These are phyloP conservation scores for Corymbia citriodora DNA, from an alignment of 441 rosid genomes.

Conservation along the genomic window DNA sequence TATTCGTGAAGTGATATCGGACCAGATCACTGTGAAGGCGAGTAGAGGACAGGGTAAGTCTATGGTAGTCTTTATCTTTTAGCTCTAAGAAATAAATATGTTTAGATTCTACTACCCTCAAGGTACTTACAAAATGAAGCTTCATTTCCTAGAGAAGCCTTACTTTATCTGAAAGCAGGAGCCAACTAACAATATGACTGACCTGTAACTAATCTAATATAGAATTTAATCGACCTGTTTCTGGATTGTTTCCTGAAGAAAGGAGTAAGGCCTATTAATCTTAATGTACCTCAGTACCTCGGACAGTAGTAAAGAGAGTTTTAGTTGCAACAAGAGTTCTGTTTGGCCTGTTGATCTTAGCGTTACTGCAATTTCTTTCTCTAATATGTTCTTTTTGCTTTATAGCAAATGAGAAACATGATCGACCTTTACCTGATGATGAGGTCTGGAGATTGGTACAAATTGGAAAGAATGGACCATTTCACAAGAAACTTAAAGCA, in stretches of 20 bases:
- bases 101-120: not conserved
- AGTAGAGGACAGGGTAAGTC: not conserved
- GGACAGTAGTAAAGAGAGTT: no score
- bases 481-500: rapidly evolving
- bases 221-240: no score
- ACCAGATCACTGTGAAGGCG: no score
- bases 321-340: not conserved
- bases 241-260: not conserved
- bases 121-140: not conserved
- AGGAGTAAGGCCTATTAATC: no score
- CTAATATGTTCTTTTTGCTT: not conserved
- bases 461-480: not conserved
- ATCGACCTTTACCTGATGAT: rapidly evolving
- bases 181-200: no score
- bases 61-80: not conserved
- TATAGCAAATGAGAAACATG: not conserved
- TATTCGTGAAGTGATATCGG: not conserved
- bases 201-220: not conserved
- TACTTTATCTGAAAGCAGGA: no score
- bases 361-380: not conserved
- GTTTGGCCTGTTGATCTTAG: not conserved
- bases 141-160: not conserved
- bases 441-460: not conserved
- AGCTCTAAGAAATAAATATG: not conserved
- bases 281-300: no score